A percentile compares a stretch with the other conserved stretches of the same genome.
Conservation (phyloP, 306 rosid species). For the Elaeagnus macrophylla region DNA sequence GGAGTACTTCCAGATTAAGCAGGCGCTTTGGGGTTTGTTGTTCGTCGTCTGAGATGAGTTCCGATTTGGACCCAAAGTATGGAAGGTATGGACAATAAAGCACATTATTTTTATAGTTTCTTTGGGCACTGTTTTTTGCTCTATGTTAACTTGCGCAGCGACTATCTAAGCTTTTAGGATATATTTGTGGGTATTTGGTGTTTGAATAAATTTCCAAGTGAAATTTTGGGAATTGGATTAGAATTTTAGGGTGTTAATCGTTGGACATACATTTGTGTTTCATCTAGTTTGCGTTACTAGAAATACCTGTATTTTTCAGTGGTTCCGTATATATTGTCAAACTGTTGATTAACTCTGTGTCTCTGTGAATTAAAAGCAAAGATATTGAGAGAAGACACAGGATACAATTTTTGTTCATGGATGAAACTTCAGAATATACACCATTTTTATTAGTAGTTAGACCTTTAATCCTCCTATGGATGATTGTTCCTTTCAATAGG, state of each 20-base stretch:
- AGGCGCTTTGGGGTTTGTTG: conserved; percentile 17
- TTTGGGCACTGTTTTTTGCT: background rate
- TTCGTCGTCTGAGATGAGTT: conserved; percentile 27
- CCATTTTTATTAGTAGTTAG: too few relatives aligned
- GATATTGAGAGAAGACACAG: too few relatives aligned
- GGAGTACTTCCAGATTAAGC: conserved; percentile 6
- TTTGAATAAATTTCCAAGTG: conserved; percentile 12
- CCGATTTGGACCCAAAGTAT: conserved; percentile 23
- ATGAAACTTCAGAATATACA: too few relatives aligned
- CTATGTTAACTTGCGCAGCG: background rate
- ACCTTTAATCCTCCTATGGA: too few relatives aligned
- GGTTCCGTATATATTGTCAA: too few relatives aligned
- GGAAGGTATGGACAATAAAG: conserved; percentile 19
- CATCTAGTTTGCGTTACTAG: background rate
- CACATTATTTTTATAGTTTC: background rate
- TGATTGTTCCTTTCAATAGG: too few relatives aligned
- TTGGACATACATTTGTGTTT: background rate
- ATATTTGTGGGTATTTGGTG: background rate
- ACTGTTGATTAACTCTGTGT: too few relatives aligned
- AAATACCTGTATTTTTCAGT: too few relatives aligned
- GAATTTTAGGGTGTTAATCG: background rate
- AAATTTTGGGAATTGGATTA: background rate
- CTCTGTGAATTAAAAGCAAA: too few relatives aligned
- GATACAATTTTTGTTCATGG: too few relatives aligned
- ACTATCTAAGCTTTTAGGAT: background rate